Evolutionary conservation across 2,329 filamentous ascomycete species (phyloP).

Genomic region (Penicillium sp.): DNA sequence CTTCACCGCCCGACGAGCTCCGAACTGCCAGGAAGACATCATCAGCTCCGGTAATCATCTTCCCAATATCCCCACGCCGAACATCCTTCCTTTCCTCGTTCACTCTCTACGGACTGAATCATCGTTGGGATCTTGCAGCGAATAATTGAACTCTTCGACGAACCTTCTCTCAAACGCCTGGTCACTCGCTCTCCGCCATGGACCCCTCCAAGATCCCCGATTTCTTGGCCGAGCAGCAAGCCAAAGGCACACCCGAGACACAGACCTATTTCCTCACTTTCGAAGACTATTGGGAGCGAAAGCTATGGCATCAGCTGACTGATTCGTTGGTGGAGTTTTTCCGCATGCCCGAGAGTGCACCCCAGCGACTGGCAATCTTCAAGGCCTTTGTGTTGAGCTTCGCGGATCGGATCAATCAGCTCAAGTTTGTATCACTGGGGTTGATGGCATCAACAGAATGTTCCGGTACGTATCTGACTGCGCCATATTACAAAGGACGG

Average conservation of each 20-base stretch:
- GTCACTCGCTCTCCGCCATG: constrained; percentile 49
- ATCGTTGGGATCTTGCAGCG: constrained; percentile 1
- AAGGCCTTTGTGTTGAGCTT: constrained; percentile 94
- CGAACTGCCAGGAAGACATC: constrained; percentile 17
- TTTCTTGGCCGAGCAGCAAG: constrained; percentile 85
- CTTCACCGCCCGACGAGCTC: constrained; percentile 18
- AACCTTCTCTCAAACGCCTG: background rate
- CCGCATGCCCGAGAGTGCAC: constrained; percentile 69
- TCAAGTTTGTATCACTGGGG: constrained; percentile 89
- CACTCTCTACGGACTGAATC: constrained; percentile 2
- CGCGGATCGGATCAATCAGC: constrained; percentile 96
- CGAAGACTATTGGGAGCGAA: constrained; percentile 96
- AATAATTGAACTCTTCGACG: background rate
- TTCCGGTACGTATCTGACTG: constrained; percentile 23
- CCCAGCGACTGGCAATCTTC: constrained; percentile 84
- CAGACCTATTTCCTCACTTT: constrained; percentile 85
- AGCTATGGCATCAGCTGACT: constrained; percentile 98
- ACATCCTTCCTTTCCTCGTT: constrained; percentile 6
- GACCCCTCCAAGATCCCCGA: constrained; percentile 82
- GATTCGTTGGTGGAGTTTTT: constrained; percentile 85
- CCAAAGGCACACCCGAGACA: constrained; percentile 77
- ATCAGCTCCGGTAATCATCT: constrained; percentile 13
- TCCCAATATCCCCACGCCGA: constrained; percentile 10
- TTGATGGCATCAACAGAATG: constrained; percentile 82
- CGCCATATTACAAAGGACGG: background rate